Evolutionary conservation across 2,329 filamentous ascomycete species (phyloP), one percentile per base, ranked within the genome.

Genomic region (Monosporascus cannonballus): DNA sequence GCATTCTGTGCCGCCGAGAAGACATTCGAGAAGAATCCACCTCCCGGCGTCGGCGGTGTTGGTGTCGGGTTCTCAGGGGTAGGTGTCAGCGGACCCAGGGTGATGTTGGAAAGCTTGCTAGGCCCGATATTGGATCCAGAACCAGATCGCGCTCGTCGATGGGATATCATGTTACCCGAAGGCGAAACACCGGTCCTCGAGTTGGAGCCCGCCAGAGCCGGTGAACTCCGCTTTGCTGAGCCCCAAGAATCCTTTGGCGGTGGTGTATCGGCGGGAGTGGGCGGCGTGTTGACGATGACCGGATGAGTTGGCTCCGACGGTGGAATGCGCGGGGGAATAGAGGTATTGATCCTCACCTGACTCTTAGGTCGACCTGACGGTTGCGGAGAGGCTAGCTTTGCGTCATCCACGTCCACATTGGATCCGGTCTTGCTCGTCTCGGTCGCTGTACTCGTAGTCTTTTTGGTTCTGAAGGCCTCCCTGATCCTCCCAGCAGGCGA

Each of bases 1-100:
- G 93, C 93, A 78, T 87, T 96, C 70, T 97, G 93, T 18, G 94
- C 94, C 46, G 87, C 93, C 41, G 90, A 93, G 58, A 99, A 84
- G 66, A 99, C 89, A 25, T 89, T 92, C 4, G 90, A 96, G 71
- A 99, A 97, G 74, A 99, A 97, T 1, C 91, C 86, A 38, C 80
- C 76, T 51, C 81, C 78, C 30, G 80, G 83, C 64, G 61, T 80
- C 76, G 52, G 69, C 62, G 59, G 76, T 49, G 56, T 71, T 56
- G 30, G 11, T 14, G 56, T 25, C 42, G 42, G 85, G 69, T 72
- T 77, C 68, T 96, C 92, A 38, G 83, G 76, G 0, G 86, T 88
- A 7, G 91, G 89, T 3, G 91, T 89, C 50, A 94, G 75, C 8
- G 91, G 87, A 17, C 81, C 83, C 51, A 81, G 78, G 58, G 85